These are phyloP conservation scores for Fusarium phyllophilum DNA, from an alignment of 2,329 filamentous ascomycete species.

Conservation along the genomic window DNA sequence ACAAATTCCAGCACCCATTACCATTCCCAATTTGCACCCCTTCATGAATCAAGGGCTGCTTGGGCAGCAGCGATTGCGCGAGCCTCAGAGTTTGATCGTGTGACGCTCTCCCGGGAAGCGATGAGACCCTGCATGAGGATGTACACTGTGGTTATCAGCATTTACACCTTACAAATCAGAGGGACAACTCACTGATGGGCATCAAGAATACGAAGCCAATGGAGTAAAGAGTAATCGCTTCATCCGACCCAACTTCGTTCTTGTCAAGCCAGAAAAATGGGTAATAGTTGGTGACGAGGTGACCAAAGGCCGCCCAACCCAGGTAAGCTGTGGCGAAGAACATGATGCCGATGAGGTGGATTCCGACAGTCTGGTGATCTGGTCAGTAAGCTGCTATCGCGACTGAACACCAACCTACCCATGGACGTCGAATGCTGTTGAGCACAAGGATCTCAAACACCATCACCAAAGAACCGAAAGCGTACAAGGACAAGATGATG, in stretches of 20 bases:
- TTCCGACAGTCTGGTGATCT: slow-evolving; percentile 54
- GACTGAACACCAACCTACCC: slow-evolving; percentile 49
- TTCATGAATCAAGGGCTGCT: slow-evolving; percentile 35
- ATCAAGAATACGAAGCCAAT: slow-evolving; percentile 57
- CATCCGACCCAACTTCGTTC: slow-evolving; percentile 54
- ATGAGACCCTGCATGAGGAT: slow-evolving; percentile 61
- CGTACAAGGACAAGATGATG: slow-evolving; percentile 58
- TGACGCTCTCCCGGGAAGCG: slow-evolving; percentile 58
- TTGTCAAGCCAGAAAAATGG: slow-evolving; percentile 64
- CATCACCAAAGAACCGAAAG: slow-evolving; percentile 55
- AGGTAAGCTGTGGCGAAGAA: slow-evolving; percentile 58
- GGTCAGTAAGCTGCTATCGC: not conserved
- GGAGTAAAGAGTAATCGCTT: slow-evolving; percentile 57
- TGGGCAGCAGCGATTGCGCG: slow-evolving; percentile 41
- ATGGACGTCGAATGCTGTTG: slow-evolving; percentile 64
- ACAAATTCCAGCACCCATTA: not conserved
- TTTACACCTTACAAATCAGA: not conserved
- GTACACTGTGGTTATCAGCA: slow-evolving; percentile 53
- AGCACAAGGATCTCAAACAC: slow-evolving; percentile 58
- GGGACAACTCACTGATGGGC: slow-evolving; percentile 55
- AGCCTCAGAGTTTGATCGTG: slow-evolving; percentile 40
- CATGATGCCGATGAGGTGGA: slow-evolving; percentile 56
- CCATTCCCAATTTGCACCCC: not conserved
- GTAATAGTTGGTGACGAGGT: slow-evolving; percentile 56
- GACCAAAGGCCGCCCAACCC: slow-evolving; percentile 60